Evolutionary conservation across 2,329 filamentous ascomycete species (phyloP).

Genomic region (Blastomyces gilchristii): DNA sequence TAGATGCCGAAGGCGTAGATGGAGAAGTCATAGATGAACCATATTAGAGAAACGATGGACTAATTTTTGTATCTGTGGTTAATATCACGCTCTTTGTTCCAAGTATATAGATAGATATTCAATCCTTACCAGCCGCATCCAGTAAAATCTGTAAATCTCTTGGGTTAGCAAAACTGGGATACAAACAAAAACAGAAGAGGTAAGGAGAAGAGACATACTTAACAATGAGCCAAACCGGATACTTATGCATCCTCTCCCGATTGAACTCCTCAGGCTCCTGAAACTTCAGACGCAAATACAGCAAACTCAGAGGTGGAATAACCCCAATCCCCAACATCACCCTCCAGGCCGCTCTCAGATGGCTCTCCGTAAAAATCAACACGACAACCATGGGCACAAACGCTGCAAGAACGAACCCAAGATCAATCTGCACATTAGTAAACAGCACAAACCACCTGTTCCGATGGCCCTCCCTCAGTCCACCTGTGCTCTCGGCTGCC

Average conservation of each 20-base stretch:
- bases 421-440: slow-evolving; percentile 79
- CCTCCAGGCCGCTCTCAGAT: slow-evolving; percentile 70
- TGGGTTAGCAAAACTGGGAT: slow-evolving; percentile 36
- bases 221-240: slow-evolving; percentile 42
- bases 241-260: slow-evolving; percentile 57
- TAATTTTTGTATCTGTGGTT: slow-evolving; percentile 11
- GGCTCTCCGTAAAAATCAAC: slow-evolving; percentile 48
- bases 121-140: slow-evolving; percentile 49
- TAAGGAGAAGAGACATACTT: slow-evolving; percentile 26
- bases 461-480: slow-evolving; percentile 68
- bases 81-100: slow-evolving; percentile 11
- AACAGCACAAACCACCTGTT: slow-evolving; percentile 88
- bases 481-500: slow-evolving; percentile 71
- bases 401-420: slow-evolving; percentile 70
- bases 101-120: not conserved
- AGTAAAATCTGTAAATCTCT: slow-evolving; percentile 54
- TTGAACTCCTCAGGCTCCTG: slow-evolving; percentile 71
- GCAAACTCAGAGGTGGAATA: slow-evolving; percentile 62
- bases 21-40: slow-evolving; percentile 84
- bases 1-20: slow-evolving; percentile 81
- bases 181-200: not conserved
- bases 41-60: slow-evolving; percentile 59
- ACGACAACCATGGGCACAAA: slow-evolving; percentile 62
- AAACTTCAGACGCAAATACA: slow-evolving; percentile 61
- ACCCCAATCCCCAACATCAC: slow-evolving; percentile 67